Evolutionary conservation across 441 rosid species (phyloP), one percentile per base, ranked within the genome.

Genomic region (Kokia cookei): DNA sequence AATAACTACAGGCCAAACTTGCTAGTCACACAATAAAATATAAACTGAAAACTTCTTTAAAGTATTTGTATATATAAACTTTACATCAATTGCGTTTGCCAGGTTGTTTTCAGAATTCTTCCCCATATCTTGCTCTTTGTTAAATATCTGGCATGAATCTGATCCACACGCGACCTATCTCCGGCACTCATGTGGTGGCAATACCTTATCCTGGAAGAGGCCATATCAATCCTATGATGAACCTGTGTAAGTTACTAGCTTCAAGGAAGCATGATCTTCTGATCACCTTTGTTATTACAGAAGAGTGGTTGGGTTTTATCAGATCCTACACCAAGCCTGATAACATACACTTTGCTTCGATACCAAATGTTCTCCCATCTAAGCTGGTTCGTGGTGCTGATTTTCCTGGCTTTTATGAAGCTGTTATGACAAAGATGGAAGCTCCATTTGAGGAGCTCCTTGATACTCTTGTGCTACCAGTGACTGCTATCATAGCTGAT

Each of bases 191-290:
- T 68, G 70, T 87, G 40, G 80, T 91, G 57, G 94, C 95, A 1
- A 19, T 91, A 71, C 88, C 97, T 1, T 86, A 65, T 74, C 97
- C 98, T 0, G 93, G 92, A 0, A 78, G 97, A 74, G 95, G 97
- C 80, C 97, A 90, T 72, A 40, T 90, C 80, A 91, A 91, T 73
- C 91, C 91, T 3, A 91, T 88, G 94, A 78, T 86, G 82, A 86
- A 79, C 82, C 82, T 90, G 73, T 90, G 90, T 84, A 83, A 81
- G 76, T 71, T 69, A 35, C 80, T 92, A 13, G 47, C 73, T 42
- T 77, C 82, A 12, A 79, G 76, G 19, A 65, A 76, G 7, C 79
- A 67, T 4, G 71, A 81, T 53, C 77, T 89, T 63, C 50, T 75
- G 54, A 72, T 89, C 60, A 85, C 89, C 6, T 83, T 88, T 57